Conservation (phyloP, 2,329 filamentous ascomycete genomes). For the Monosporascus sp. region DNA sequence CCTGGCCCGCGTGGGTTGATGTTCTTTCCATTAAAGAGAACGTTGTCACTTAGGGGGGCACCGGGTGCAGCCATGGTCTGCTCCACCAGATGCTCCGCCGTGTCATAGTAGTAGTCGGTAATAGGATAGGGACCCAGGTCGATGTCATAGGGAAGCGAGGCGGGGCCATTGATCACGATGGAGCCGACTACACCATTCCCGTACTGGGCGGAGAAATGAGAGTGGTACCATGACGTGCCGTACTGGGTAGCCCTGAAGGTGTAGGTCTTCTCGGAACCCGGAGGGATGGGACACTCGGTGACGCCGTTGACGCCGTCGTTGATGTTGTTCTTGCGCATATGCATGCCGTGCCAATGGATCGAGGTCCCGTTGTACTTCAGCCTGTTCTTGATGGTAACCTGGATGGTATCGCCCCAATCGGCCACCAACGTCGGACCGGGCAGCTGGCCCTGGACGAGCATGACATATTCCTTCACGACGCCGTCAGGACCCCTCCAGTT, state of each 20-base stretch:
- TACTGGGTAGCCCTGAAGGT: conserved; percentile 19
- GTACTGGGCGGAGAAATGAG: conserved; percentile 39
- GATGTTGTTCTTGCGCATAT: conserved; percentile 30
- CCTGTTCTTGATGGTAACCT: conserved; percentile 66
- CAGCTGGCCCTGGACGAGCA: conserved; percentile 61
- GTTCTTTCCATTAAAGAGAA: conserved; percentile 39
- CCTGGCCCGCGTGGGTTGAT: conserved; percentile 24
- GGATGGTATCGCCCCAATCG: conserved; percentile 57
- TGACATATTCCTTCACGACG: conserved; percentile 28
- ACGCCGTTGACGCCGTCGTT: conserved; percentile 33
- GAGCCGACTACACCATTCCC: conserved; percentile 42
- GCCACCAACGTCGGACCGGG: conserved; percentile 63
- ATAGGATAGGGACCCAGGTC: conserved; percentile 48
- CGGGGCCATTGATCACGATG: conserved; percentile 41
- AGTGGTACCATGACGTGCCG: conserved; percentile 33
- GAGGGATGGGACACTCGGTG: conserved; percentile 28
- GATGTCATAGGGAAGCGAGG: conserved; percentile 38
- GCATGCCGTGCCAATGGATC: conserved; percentile 35
- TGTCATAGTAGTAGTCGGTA: conserved; percentile 46
- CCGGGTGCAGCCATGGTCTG: conserved; percentile 11
- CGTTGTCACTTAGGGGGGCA: conserved; percentile 28
- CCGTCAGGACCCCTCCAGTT: conserved; percentile 21
- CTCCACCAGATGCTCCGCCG: conserved; percentile 22
- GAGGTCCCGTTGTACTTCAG: conserved; percentile 41
- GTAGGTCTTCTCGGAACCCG: conserved; percentile 16